Evolutionary conservation across 805 yeast species (phyloP).

Genomic region (Candida suzukii): DNA sequence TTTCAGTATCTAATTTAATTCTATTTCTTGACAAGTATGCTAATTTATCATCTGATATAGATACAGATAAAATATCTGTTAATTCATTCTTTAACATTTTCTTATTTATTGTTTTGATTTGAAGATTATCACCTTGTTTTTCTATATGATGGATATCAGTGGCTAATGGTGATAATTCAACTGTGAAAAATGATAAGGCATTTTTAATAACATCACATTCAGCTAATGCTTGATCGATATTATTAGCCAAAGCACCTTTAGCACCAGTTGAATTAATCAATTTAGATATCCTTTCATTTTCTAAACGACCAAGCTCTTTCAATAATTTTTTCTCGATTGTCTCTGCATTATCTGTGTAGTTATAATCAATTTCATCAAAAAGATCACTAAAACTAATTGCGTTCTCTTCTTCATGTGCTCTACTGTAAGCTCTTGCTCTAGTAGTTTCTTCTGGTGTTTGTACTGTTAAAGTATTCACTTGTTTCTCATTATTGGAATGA

Average conservation of each 20-base stretch:
- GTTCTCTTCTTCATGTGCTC: conserved; percentile 13
- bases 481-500: no score
- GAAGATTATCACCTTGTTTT: conserved; percentile 71
- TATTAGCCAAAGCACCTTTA: conserved; percentile 3
- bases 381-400: conserved; percentile 48
- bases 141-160: conserved; percentile 69
- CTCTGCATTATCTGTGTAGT: conserved; percentile 54
- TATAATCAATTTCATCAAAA: conserved; percentile 76
- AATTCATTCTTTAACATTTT: conserved; percentile 68
- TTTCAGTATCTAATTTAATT: conserved; percentile 39
- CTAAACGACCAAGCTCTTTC: conserved; percentile 53
- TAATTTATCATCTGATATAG: conserved; percentile 52
- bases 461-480: neutral
- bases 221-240: conserved; percentile 34
- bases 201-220: conserved; percentile 55
- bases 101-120: conserved; percentile 76
- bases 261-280: conserved; percentile 29
- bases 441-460: conserved; percentile 1
- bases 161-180: conserved; percentile 56
- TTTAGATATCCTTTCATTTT: conserved; percentile 53
- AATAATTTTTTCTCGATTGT: conserved; percentile 50
- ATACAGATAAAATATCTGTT: conserved; percentile 61
- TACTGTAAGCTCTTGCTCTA: conserved; percentile 24
- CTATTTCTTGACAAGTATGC: conserved; percentile 36
- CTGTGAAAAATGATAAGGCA: conserved; percentile 46